Base-by-base conservation (phyloP, 148 eudicot species). In the Salicornia ramosissima region DNA sequence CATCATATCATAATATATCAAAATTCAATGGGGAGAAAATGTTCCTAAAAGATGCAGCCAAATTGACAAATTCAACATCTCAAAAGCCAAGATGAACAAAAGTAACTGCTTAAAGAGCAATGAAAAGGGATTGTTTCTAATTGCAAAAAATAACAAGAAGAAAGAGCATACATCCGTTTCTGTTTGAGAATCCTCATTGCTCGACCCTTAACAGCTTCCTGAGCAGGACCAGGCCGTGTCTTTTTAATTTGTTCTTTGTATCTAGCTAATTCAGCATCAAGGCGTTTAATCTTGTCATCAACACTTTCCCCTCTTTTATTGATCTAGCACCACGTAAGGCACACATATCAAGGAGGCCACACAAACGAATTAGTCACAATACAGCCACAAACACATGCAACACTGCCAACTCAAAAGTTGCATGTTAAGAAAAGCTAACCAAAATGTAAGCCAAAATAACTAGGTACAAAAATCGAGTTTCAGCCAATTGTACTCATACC, bases 181-280 rank as follows among this genome's bases (percentile, higher is more conserved):
- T 94, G 98, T 83, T 94, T 94, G 71, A 90, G 89, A 66, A 94
- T 91, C 80, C 92, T 88, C 92, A 88, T 88, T 19, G 97, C 97
- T 69, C 98, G 85, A 79, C 97, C 96, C 81, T 90, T 94, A 6
- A 90, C 88, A 69, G 97, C 97, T 73, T 94, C 98, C 72, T 90
- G 98, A 47, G 97, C 96, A 75, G 98, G 96, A 71, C 98, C 98
- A 55, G 97, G 96, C 12, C 97, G 82, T 36, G 97, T 94, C 83
- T 81, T 94, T 86, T 94, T 90, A 34, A 94, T 85, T 86, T 94
- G 98, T 43, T 94, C 98, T 82, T 79, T 94, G 72, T 82, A 90
- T 80, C 85, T 80, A 24, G 88, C 91, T 72, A 94, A 86, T 80
- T 94, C 98, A 71, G 78, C 78, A 80, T 94, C 98, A 69, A 94